A percentile compares a stretch with the other conserved stretches of the same genome.
Evolutionary conservation across 2,329 filamentous ascomycete genomes (phyloP).

Genomic region (Sphaceloma murrayae): DNA sequence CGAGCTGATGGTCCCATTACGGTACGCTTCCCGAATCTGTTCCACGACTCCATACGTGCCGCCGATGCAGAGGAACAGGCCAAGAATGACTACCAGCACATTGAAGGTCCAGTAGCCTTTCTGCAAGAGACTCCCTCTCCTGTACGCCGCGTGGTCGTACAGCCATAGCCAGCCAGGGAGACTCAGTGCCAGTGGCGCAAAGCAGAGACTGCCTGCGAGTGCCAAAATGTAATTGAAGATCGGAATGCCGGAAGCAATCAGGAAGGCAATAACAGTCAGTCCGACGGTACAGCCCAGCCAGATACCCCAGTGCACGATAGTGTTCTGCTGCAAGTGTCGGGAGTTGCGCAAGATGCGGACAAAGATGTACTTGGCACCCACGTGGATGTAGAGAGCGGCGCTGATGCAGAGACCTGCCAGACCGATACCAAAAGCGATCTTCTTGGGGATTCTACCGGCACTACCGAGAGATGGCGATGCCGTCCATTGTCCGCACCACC

Average conservation of each 20-base stretch:
- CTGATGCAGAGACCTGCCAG: conserved; percentile 47
- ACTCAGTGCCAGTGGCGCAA: conserved; percentile 42
- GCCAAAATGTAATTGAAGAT: conserved; percentile 47
- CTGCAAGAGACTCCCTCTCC: conserved; percentile 29
- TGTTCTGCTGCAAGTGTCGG: conserved; percentile 44
- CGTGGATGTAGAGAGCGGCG: conserved; percentile 17
- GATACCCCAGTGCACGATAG: conserved; percentile 41
- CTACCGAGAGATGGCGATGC: conserved; percentile 51
- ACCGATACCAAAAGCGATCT: conserved; percentile 51
- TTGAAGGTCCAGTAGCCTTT: conserved; percentile 35
- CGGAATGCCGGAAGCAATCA: conserved; percentile 46
- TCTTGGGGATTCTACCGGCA: conserved; percentile 51
- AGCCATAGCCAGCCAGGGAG: conserved; percentile 45
- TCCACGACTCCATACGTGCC: conserved; percentile 44
- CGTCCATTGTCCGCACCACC: conserved; percentile 53
- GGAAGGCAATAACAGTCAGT: conserved; percentile 38
- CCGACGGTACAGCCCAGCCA: conserved; percentile 42
- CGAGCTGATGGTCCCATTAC: conserved; percentile 35
- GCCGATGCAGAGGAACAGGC: conserved; percentile 40
- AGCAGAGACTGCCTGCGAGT: conserved; percentile 42
- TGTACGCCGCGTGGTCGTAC: conserved; percentile 38
- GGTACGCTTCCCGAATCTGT: conserved; percentile 45
- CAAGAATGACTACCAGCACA: conserved; percentile 36
- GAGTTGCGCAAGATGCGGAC: conserved; percentile 46
- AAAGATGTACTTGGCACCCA: conserved; percentile 48